phyloP scores from a whole-genome alignment of 164 flowering plant genomes.

The Buxus sempervirens region DNA sequence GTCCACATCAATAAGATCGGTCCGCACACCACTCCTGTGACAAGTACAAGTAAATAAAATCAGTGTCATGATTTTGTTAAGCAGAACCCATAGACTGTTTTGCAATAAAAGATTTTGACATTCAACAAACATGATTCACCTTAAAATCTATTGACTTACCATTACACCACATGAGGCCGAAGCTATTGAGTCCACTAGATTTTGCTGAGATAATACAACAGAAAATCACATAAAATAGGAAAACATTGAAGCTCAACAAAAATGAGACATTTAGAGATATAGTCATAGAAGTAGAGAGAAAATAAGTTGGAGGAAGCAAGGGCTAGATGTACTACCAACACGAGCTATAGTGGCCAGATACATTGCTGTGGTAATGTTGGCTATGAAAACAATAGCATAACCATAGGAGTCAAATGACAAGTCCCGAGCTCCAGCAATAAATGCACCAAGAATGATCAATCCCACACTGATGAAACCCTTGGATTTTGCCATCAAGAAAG shows the following conservation, averaged over 20 bases:
- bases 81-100: neutral
- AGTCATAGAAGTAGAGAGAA: neutral
- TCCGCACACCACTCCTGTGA: slow-evolving; percentile 73
- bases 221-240: slow-evolving; percentile 6
- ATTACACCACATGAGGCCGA: slow-evolving; percentile 96
- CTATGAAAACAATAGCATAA: slow-evolving; percentile 67
- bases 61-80: neutral
- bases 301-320: too few species aligned
- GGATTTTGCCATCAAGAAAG: slow-evolving; percentile 31
- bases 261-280: neutral
- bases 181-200: slow-evolving; percentile 84
- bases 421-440: slow-evolving; percentile 92
- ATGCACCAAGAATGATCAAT: slow-evolving; percentile 85
- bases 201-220: slow-evolving; percentile 45
- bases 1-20: slow-evolving; percentile 85
- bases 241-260: slow-evolving; percentile 2
- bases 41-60: slow-evolving; percentile 6
- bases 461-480: slow-evolving; percentile 81
- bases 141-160: slow-evolving; percentile 37
- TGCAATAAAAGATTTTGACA: neutral
- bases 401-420: slow-evolving; percentile 86
- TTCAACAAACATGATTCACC: slow-evolving; percentile 1
- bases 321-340: slow-evolving; percentile 45
- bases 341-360: slow-evolving; percentile 94
- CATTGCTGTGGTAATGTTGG: slow-evolving; percentile 86